These are phyloP conservation scores for Mycena pura DNA, from an alignment of 768 basidiomycete genomes.

Conservation along the genomic window DNA sequence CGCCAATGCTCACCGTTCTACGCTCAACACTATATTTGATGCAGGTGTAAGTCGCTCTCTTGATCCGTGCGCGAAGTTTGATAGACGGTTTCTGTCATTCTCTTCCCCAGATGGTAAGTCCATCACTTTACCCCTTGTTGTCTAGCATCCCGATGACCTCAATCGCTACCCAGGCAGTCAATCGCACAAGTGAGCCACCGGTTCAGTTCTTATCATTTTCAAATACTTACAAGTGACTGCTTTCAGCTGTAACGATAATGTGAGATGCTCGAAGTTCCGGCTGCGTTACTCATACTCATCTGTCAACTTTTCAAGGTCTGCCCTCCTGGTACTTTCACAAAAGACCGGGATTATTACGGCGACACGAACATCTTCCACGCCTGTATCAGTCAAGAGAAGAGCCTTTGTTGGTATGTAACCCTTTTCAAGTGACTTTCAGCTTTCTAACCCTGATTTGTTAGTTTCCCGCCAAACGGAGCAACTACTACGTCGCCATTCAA, in stretches of 20 bases:
- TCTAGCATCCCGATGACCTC: background rate
- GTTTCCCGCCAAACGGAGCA: background rate
- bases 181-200: background rate
- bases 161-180: background rate
- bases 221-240: background rate
- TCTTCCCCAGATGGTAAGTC: background rate
- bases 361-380: background rate
- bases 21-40: background rate
- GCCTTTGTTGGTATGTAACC: background rate
- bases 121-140: background rate
- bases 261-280: background rate
- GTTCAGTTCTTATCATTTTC: background rate
- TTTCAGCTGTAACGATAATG: background rate
- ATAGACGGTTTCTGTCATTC: background rate
- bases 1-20: background rate
- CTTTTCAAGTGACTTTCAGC: background rate
- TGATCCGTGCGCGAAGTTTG: background rate
- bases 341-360: background rate
- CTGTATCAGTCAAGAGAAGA: background rate
- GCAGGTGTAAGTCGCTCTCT: background rate
- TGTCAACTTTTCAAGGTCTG: background rate
- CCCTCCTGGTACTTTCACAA: background rate
- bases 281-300: background rate
- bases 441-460: background rate
- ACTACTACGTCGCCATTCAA: background rate